These are phyloP conservation scores for Parachaetomium inaequale DNA, from an alignment of 495 filamentous ascomycete genomes.

Conservation along the genomic window DNA sequence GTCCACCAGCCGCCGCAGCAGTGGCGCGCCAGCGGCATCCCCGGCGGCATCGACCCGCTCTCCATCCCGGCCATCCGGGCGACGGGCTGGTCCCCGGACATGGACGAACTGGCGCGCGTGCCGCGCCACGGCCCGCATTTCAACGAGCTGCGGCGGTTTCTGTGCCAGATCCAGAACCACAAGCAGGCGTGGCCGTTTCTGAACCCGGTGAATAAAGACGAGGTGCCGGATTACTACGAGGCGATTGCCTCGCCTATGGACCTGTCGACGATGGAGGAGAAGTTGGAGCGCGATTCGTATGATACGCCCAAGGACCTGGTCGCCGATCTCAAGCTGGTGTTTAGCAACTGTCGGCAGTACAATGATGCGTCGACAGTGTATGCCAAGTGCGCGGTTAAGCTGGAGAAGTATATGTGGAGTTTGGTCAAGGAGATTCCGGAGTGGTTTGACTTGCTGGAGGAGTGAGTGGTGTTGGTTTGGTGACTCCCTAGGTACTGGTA, in stretches of 20 bases:
- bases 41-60: conserved; percentile 76
- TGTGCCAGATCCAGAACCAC: conserved; percentile 92
- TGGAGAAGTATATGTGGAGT: conserved; percentile 93
- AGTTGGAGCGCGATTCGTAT: conserved; percentile 84
- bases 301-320: conserved; percentile 82
- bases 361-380: conserved; percentile 92
- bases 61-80: conserved; percentile 73
- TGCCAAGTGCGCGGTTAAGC: conserved; percentile 84
- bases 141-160: conserved; percentile 78
- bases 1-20: conserved; percentile 77
- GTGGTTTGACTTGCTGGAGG: conserved; percentile 56
- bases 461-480: conserved; percentile 9
- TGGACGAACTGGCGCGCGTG: conserved; percentile 89
- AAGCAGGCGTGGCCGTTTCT: conserved; percentile 89
- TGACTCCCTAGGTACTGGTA: neutral
- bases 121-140: conserved; percentile 93
- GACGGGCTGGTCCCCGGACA: conserved; percentile 90
- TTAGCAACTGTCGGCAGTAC: conserved; percentile 87
- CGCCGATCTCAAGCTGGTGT: conserved; percentile 81
- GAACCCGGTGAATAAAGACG: conserved; percentile 85
- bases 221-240: conserved; percentile 93
- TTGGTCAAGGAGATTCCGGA: conserved; percentile 89
- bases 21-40: conserved; percentile 58
- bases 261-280: conserved; percentile 85
- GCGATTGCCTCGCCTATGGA: conserved; percentile 96